phyloP scores from a whole-genome alignment of 805 yeast species.

The Starmerella sirachaensis region DNA sequence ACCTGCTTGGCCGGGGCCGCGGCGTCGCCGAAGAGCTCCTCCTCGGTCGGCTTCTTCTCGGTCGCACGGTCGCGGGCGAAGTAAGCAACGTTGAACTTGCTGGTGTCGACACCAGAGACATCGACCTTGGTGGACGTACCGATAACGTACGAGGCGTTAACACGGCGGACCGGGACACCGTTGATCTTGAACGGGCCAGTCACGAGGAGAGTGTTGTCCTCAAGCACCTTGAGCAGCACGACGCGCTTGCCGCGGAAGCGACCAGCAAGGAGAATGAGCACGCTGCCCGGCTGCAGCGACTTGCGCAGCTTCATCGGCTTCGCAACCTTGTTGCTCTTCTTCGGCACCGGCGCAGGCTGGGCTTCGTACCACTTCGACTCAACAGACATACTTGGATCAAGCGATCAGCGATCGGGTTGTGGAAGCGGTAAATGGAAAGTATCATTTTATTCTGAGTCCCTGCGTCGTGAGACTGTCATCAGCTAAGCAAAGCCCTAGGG shows the following conservation, averaged over 20 bases:
- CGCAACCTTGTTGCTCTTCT: conserved; percentile 78
- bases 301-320: conserved; percentile 94
- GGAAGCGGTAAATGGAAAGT: too few species aligned
- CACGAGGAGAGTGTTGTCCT: conserved; percentile 94
- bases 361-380: conserved; percentile 67
- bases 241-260: conserved; percentile 99
- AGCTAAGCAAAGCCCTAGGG: too few species aligned
- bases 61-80: conserved; percentile 89
- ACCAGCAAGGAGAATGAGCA: conserved; percentile 93
- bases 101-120: conserved; percentile 57
- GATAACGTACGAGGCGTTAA: conserved; percentile 95
- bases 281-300: conserved; percentile 95
- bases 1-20: conserved; percentile 70
- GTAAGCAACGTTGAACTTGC: conserved; percentile 88
- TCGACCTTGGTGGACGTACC: conserved; percentile 92
- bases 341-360: conserved; percentile 70
- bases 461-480: too few species aligned
- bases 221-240: conserved; percentile 90
- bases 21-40: conserved; percentile 81
- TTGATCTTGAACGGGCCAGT: conserved; percentile 99
- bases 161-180: conserved; percentile 99
- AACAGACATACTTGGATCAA: too few species aligned
- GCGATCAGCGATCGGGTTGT: too few species aligned
- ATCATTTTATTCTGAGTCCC: too few species aligned
- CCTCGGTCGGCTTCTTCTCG: conserved; percentile 66